Evolutionary conservation across 805 yeast genomes (phyloP).

Genomic region (Brettanomyces sp.): DNA sequence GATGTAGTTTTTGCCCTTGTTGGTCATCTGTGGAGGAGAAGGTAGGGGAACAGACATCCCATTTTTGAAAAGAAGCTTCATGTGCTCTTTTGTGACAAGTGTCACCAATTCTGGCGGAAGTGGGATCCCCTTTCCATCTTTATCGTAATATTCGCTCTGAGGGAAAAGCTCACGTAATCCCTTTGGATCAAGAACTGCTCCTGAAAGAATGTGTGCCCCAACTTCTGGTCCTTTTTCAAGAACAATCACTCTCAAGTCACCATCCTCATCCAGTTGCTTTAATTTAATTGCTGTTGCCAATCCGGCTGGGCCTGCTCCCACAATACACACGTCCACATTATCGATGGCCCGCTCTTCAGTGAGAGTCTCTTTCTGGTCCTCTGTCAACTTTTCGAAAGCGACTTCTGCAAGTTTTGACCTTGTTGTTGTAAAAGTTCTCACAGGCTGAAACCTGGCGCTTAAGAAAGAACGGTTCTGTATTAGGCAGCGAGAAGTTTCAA

Average conservation of each 20-base stretch:
- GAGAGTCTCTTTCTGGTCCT: conserved; percentile 37
- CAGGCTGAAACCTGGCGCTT: not conserved
- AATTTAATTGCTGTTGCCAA: conserved; percentile 84
- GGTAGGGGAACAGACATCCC: conserved; percentile 60
- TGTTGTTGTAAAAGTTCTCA: not conserved
- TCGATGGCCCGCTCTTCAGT: conserved; percentile 71
- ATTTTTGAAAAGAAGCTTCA: conserved; percentile 58
- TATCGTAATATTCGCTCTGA: conserved; percentile 44
- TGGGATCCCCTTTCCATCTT: conserved; percentile 51
- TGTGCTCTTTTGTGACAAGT: conserved; percentile 60
- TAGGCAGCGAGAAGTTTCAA: too few species aligned
- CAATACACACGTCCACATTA: conserved; percentile 86
- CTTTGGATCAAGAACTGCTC: conserved; percentile 88
- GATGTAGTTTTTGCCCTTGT: conserved; percentile 73
- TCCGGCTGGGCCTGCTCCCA: conserved; percentile 98
- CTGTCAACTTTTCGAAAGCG: conserved; percentile 20
- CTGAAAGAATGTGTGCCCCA: conserved; percentile 88
- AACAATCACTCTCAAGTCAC: conserved; percentile 70
- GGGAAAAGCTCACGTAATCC: conserved; percentile 81
- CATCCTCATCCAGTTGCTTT: conserved; percentile 71
- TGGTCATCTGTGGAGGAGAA: conserved; percentile 86
- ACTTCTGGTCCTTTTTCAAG: conserved; percentile 89
- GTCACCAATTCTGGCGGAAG: conserved; percentile 74
- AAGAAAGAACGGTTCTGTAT: too few species aligned
- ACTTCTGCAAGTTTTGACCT: conserved; percentile 11